Evolutionary conservation across 148 eudicot species (phyloP).

Genomic region (Drosera capensis): DNA sequence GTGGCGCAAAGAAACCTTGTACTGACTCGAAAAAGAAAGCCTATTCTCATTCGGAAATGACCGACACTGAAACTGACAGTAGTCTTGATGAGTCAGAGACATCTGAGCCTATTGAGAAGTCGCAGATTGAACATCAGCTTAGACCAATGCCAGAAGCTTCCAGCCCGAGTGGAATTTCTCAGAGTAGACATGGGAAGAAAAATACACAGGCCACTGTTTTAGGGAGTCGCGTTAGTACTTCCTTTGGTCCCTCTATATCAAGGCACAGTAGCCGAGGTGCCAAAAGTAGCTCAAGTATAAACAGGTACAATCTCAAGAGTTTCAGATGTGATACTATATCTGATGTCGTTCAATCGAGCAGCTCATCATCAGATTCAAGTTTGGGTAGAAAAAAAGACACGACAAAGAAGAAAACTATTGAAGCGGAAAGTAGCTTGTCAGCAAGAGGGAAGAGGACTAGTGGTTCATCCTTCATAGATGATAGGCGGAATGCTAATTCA

Average conservation of each 20-base stretch:
- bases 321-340: conserved; percentile 43
- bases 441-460: conserved; percentile 39
- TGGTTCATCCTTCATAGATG: conserved; percentile 17
- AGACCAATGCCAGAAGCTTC: conserved; percentile 17
- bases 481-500: conserved; percentile 13
- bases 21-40: conserved; percentile 22
- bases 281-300: conserved; percentile 21
- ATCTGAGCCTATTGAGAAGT: conserved; percentile 17
- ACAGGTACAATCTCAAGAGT: conserved; percentile 29
- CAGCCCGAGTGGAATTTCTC: conserved; percentile 28
- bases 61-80: conserved; percentile 32
- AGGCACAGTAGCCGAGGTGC: conserved; percentile 17
- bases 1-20: conserved; percentile 16
- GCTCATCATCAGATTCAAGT: conserved; percentile 35
- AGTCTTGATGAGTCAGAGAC: conserved; percentile 24
- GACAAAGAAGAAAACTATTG: conserved; percentile 45
- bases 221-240: conserved; percentile 21
- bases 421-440: conserved; percentile 48
- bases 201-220: conserved; percentile 25
- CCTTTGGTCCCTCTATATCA: conserved; percentile 20
- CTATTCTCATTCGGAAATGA: conserved; percentile 16
- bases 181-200: conserved; percentile 19
- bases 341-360: conserved; percentile 35
- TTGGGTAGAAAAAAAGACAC: conserved; percentile 24
- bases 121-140: conserved; percentile 11